phyloP scores from a whole-genome alignment of 345 rosid species.

The Erodium maritimum region DNA sequence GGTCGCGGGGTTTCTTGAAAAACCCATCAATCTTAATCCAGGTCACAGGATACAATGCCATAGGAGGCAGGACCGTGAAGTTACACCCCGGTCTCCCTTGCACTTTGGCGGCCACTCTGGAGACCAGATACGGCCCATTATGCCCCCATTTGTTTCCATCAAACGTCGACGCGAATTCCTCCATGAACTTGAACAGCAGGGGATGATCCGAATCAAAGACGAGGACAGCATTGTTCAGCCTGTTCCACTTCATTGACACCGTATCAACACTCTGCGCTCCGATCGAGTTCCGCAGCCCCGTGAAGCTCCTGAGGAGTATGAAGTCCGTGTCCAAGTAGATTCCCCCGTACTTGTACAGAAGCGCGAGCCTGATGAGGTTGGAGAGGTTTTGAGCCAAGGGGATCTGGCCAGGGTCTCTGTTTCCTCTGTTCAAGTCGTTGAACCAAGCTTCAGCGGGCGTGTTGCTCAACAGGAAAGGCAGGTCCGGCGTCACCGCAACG shows the following conservation, averaged over 20 bases:
- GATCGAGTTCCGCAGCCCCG: conserved; percentile 41
- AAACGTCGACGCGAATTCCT: conserved; percentile 65
- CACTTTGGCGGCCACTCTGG: conserved; percentile 41
- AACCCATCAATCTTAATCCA: conserved; percentile 48
- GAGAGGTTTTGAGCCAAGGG: conserved; percentile 68
- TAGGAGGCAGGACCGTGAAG: conserved; percentile 45
- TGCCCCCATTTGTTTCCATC: conserved; percentile 83
- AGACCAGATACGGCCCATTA: conserved; percentile 74
- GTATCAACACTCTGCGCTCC: conserved; percentile 61
- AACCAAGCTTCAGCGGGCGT: conserved; percentile 70
- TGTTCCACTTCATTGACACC: conserved; percentile 47
- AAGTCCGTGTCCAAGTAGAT: conserved; percentile 63
- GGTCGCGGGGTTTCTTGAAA: conserved; percentile 36
- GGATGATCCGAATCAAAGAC: conserved; percentile 57
- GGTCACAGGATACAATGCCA: conserved; percentile 58
- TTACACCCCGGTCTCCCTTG: conserved; percentile 26
- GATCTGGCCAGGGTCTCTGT: conserved; percentile 63
- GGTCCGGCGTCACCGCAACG: conserved; percentile 45
- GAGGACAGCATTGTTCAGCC: conserved; percentile 68
- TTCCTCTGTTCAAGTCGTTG: conserved; percentile 40
- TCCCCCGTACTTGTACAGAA: conserved; percentile 70
- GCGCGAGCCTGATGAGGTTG: conserved; percentile 53
- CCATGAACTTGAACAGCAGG: conserved; percentile 43
- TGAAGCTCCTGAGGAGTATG: conserved; percentile 46
- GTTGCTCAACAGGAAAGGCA: conserved; percentile 35